Base-by-base conservation (phyloP, 352 stramenopile species). In the Phytophthora quininea region DNA sequence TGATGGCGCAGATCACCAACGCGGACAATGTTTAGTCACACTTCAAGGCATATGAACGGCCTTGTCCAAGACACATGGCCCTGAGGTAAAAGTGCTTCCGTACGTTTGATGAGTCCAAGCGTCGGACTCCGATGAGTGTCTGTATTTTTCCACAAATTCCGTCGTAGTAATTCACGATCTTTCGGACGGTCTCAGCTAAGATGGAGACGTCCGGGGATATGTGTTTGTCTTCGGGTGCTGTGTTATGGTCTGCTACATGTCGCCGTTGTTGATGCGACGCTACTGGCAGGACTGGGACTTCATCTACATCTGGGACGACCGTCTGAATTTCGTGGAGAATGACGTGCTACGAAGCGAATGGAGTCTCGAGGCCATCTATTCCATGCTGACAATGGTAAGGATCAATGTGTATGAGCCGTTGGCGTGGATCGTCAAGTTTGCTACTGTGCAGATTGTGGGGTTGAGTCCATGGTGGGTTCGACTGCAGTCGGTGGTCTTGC, bases 381-480 rank as follows among this genome's bases (percentile, higher is more conserved):
- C 47, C 24, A 88, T 91, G 78, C 69, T 75, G 33, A 79, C 60
- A 1, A 67, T 79, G 62, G 49, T 57, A 9, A 70, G 64, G 19
- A 69, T 91, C 68, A 89, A 87, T 37, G 77, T 89, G 15, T 89
- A 80, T 64, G 80, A 89, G 46, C 78, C 82, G 4, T 49, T 91
- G 6, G 71, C 76, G 8, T 91, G 80, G 82, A 50, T 88, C 15
- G 61, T 88, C 29, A 91, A 91, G 62, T 80, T 75, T 40, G 1
- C 74, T 0, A 64, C 87, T 2, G 69, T 71, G 14, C 57, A 74
- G 3, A 12, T 57, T 2, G 59, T 57, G 3, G 82, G 76, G 6
- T 27, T 84, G 27, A 45, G 62, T 50, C 46, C 82, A 35, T 66
- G 79, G 48, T 73, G 71, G 64, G 54, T 77, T 14, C 79, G 78